phyloP scores from a whole-genome alignment of 768 basidiomycete species.

The Trichaptum fuscoviolaceum region DNA sequence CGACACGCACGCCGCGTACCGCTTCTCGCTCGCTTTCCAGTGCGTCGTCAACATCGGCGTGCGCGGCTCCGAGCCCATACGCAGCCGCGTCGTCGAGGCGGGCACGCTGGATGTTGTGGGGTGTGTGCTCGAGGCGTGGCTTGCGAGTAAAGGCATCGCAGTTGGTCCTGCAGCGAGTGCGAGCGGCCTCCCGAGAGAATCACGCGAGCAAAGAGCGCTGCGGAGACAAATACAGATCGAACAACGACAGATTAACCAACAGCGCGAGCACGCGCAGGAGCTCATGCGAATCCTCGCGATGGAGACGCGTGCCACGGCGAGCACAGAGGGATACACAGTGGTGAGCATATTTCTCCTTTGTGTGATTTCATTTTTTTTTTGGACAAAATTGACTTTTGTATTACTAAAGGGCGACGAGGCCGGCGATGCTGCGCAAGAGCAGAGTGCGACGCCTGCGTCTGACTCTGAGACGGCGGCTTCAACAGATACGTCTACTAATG shows the following conservation, averaged over 20 bases:
- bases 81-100: constrained; percentile 89
- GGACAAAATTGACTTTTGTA: neutral
- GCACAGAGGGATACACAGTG: constrained; percentile 22
- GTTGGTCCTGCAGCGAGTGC: constrained; percentile 77
- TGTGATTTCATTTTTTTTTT: constrained; percentile 4
- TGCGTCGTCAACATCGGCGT: constrained; percentile 98
- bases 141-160: constrained; percentile 82
- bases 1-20: constrained; percentile 81
- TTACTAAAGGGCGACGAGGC: constrained; percentile 29
- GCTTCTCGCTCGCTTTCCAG: constrained; percentile 92
- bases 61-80: constrained; percentile 85
- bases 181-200: constrained; percentile 68
- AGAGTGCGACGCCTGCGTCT: constrained; percentile 19
- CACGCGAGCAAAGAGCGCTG: constrained; percentile 65
- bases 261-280: constrained; percentile 52
- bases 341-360: constrained; percentile 8
- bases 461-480: constrained; percentile 58
- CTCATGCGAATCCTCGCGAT: constrained; percentile 44
- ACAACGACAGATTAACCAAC: constrained; percentile 34
- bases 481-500: constrained; percentile 53
- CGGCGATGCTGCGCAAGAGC: constrained; percentile 19
- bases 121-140: constrained; percentile 89
- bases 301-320: constrained; percentile 40
- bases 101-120: constrained; percentile 92
- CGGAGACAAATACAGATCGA: constrained; percentile 52